Evolutionary conservation across 1,284 basidiomycete species (phyloP).

Genomic region (Flammula alnicola): DNA sequence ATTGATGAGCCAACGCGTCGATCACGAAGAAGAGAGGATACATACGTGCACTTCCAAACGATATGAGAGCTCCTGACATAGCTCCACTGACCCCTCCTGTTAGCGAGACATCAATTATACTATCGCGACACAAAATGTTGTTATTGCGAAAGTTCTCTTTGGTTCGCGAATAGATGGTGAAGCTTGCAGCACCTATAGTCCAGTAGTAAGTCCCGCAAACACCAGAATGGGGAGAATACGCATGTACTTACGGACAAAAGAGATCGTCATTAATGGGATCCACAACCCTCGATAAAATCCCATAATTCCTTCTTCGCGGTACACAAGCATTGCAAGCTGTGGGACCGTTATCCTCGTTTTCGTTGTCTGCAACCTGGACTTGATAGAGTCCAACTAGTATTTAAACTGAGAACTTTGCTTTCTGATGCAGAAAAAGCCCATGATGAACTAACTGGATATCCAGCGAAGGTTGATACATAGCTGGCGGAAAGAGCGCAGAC

Average conservation of each 20-base stretch:
- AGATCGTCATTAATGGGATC: slow-evolving; percentile 96
- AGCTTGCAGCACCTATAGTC: slow-evolving; percentile 77
- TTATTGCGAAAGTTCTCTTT: slow-evolving; percentile 79
- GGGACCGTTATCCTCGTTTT: slow-evolving; percentile 78
- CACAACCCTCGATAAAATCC: slow-evolving; percentile 92
- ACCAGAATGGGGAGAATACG: neutral
- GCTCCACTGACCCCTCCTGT: slow-evolving; percentile 82
- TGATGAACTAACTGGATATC: slow-evolving; percentile 67
- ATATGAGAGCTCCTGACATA: slow-evolving; percentile 83
- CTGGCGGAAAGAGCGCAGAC: slow-evolving; percentile 83
- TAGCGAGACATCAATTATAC: slow-evolving; percentile 70
- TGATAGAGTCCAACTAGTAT: slow-evolving; percentile 80
- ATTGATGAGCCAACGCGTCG: slow-evolving; percentile 11
- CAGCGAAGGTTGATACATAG: slow-evolving; percentile 82
- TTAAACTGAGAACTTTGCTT: neutral
- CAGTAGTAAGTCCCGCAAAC: neutral
- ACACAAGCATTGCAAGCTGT: slow-evolving; percentile 73
- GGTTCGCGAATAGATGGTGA: slow-evolving; percentile 92
- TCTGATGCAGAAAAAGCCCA: slow-evolving; percentile 2
- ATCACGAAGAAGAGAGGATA: slow-evolving; percentile 28
- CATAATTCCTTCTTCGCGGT: slow-evolving; percentile 88
- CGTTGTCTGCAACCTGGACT: slow-evolving; percentile 88
- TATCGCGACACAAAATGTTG: slow-evolving; percentile 60
- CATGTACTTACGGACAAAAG: slow-evolving; percentile 82
- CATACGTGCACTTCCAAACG: slow-evolving; percentile 84